These are phyloP conservation scores for Pelargonium cotyledonis DNA, from an alignment of 441 rosid species.

Conservation along the genomic window DNA sequence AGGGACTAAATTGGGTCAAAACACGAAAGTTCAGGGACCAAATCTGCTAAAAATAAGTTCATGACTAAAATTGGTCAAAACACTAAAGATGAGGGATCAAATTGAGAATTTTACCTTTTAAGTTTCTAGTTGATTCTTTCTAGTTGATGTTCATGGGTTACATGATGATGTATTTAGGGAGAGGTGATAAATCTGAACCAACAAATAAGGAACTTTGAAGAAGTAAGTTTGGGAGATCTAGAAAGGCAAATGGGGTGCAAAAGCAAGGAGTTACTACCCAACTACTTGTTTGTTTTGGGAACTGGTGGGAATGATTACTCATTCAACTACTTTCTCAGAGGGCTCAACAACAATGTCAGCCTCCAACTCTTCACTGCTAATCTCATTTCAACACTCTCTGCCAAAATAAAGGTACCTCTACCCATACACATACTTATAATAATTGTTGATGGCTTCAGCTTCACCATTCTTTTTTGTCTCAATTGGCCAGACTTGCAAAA, in stretches of 20 bases:
- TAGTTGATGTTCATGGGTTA: neutral
- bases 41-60: too few relatives aligned
- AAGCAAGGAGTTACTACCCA: constrained; percentile 13
- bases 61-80: too few relatives aligned
- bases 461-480: too few relatives aligned
- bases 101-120: too few relatives aligned
- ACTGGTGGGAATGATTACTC: constrained; percentile 58
- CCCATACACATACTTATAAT: neutral
- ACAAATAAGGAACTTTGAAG: constrained; percentile 42
- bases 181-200: constrained; percentile 34
- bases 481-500: neutral
- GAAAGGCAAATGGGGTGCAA: constrained; percentile 20
- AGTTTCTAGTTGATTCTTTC: too few relatives aligned
- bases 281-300: constrained; percentile 42
- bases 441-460: neutral
- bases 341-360: constrained; percentile 9
- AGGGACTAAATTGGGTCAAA: too few relatives aligned
- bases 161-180: constrained; percentile 23
- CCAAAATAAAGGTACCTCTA: constrained; percentile 35
- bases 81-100: too few relatives aligned
- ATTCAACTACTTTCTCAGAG: constrained; percentile 36
- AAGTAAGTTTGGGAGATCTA: constrained; percentile 29
- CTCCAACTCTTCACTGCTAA: constrained; percentile 37
- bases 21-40: too few relatives aligned
- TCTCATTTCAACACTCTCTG: constrained; percentile 33